These are phyloP conservation scores for Yamadazyma triangularis DNA, from an alignment of 1,139 yeast genomes.

Conservation along the genomic window DNA sequence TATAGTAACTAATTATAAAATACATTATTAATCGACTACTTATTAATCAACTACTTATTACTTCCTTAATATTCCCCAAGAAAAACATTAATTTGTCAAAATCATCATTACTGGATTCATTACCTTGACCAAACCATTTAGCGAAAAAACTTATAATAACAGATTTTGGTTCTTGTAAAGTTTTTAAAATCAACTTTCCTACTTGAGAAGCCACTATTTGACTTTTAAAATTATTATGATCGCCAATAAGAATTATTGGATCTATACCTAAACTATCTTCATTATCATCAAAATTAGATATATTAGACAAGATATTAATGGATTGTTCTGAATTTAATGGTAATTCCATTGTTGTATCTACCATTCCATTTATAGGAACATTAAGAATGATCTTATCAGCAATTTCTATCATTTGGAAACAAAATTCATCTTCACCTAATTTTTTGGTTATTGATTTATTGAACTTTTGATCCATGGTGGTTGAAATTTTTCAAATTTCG, in stretches of 20 bases:
- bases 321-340: slow-evolving; percentile 35
- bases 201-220: slow-evolving; percentile 44
- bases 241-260: slow-evolving; percentile 38
- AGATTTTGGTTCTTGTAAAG: slow-evolving; percentile 25
- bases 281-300: slow-evolving; percentile 13
- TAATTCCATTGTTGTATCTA: slow-evolving; percentile 40
- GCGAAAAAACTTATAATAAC: slow-evolving; percentile 37
- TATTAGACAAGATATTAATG: slow-evolving; percentile 15
- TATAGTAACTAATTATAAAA: too few species aligned
- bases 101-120: slow-evolving; percentile 28
- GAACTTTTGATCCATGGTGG: background rate
- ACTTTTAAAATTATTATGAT: slow-evolving; percentile 35
- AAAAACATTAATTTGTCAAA: slow-evolving; percentile 41
- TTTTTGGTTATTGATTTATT: too few species aligned
- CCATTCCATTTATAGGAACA: slow-evolving; percentile 32
- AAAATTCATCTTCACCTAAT: slow-evolving; percentile 12
- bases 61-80: slow-evolving; percentile 27
- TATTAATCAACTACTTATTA: slow-evolving; percentile 8
- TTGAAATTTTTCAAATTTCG: background rate
- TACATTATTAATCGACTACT: too few species aligned
- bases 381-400: slow-evolving; percentile 33
- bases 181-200: slow-evolving; percentile 29
- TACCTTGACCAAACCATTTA: slow-evolving; percentile 41
- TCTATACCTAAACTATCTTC: slow-evolving; percentile 25
- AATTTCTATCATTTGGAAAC: slow-evolving; percentile 34